Base-by-base conservation (phyloP, 1,284 basidiomycete genomes). In the Fomitopsis pinicola region DNA sequence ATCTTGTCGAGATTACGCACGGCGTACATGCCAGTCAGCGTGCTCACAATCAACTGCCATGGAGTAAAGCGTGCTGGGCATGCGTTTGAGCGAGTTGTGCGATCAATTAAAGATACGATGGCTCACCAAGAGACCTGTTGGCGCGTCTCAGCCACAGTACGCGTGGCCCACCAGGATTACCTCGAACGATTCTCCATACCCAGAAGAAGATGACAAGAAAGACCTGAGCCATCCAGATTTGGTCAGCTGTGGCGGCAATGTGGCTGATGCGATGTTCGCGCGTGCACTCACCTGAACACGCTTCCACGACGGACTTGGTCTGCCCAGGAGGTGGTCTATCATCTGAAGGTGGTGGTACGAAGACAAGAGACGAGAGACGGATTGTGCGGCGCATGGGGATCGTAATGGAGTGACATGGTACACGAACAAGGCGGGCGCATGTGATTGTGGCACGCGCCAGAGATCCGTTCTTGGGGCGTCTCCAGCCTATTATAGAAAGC, bases 141-240 rank as follows among this genome's bases (percentile, higher is more conserved):
- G 82, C 67, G 45, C 75, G 75, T 53, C 83, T 80, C 2, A 94
- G 71, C 82, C 84, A 86, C 33, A 89, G 69, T 26, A 92, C 61
- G 17, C 84, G 80, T 0, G 91, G 92, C 22, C 87, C 87, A 14
- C 78, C 78, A 7, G 87, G 81, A 66, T 88, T 87, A 5, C 92
- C 92, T 28, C 83, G 80, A 45, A 84, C 72, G 58, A 98, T 86
- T 38, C 91, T 77, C 85, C 89, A 94, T 59, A 90, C 68, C 92
- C 95, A 97, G 77, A 98, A 97, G 72, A 94, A 72, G 63, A 97
- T 83, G 67, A 97, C 91, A 52, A 97, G 81, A 72, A 94, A 88
- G 63, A 93, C 89, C 90, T 93, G 35, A 33, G 40, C 28, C 9
- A 57, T 53, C 59, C 33, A 36, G 46, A 42, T 55, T 54, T 54